A percentile compares a stretch with the other conserved stretches of the same genome.
Conservation (phyloP, 441 rosid genomes). For the Eruca vesicaria region DNA sequence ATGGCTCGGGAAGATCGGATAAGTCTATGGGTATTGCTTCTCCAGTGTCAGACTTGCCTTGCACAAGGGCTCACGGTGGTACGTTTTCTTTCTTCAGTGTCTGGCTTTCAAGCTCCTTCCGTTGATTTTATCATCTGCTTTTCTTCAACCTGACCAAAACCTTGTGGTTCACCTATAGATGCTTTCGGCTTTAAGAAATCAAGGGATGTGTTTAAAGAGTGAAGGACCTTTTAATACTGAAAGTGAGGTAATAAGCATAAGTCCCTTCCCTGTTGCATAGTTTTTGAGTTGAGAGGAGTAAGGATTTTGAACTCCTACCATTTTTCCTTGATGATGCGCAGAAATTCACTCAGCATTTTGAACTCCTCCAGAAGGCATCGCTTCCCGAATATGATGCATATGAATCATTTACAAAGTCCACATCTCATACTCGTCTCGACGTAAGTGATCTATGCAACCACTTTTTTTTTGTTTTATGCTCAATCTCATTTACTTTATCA, state of each 20-base stretch:
- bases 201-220: conserved; percentile 51
- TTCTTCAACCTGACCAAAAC: not conserved
- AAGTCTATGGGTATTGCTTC: conserved; percentile 66
- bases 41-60: conserved; percentile 80
- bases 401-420: conserved; percentile 70
- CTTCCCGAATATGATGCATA: conserved; percentile 74
- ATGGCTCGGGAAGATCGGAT: conserved; percentile 59
- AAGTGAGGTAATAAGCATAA: conserved; percentile 59
- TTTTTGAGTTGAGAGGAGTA: not conserved
- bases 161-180: conserved; percentile 42
- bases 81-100: not conserved
- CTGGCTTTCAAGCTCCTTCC: not conserved
- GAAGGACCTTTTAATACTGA: conserved; percentile 78
- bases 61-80: conserved; percentile 95
- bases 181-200: conserved; percentile 87
- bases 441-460: conserved; percentile 46
- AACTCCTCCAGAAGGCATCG: conserved; percentile 89
- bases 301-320: no score
- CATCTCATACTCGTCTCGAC: conserved; percentile 57
- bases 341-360: conserved; percentile 93
- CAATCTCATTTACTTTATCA: no score
- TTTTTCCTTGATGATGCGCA: conserved; percentile 33
- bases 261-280: not conserved
- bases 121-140: no score
- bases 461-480: not conserved